Base-by-base conservation (phyloP, 768 basidiomycete species). In the Pleurotus tuoliensis region DNA sequence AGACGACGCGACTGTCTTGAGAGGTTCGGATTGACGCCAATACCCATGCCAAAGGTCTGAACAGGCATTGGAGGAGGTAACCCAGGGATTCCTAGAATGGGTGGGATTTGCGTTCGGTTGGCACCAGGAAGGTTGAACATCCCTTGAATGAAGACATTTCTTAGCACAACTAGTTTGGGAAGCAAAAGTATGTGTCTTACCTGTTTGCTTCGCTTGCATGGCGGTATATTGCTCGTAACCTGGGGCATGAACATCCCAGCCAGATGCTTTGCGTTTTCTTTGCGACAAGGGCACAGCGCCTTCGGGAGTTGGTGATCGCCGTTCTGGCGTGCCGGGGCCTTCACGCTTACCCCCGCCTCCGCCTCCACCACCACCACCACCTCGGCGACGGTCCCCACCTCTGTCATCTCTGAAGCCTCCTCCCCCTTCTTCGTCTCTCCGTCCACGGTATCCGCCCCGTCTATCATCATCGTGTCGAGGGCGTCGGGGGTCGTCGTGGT, bases 141-240 rank as follows among this genome's bases (percentile, higher is more conserved):
- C 59, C 97, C 96, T 93, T 64, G 13, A 59, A 52, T 66, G 43
- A 54, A 22, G 25, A 56, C 20, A 39, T 34, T 47, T 15, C 27
- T 37, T 30, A 30, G 51, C 18, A 59, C 7, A 41, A 13, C 24
- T 7, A 7, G 45, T 12, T 58, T 20, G 62, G 60, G 30, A 59
- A 57, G 55, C 41, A 50, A 56, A 13, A 30, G 22, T 48, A 53
- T 49, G 37, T 48, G 27, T 63, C 78, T 50, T 62, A 93, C 96
- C 97, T 43, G 95, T 98, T 74, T 94, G 90, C 72, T 99, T 99
- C n/a, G 97, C 97, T 69, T 98, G 94, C 78, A 94, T 81, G 13
- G 96, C 94, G 4, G 88, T 88, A 64, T 97, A 92, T 63, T 91
- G 90, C 66, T 98, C 96, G 61, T 97, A 98, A 3, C 94, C 94